A percentile compares a stretch with the other conserved stretches of the same genome.
Conservation (phyloP, 257 asterid genomes). For the Solanum pinnatisectum region DNA sequence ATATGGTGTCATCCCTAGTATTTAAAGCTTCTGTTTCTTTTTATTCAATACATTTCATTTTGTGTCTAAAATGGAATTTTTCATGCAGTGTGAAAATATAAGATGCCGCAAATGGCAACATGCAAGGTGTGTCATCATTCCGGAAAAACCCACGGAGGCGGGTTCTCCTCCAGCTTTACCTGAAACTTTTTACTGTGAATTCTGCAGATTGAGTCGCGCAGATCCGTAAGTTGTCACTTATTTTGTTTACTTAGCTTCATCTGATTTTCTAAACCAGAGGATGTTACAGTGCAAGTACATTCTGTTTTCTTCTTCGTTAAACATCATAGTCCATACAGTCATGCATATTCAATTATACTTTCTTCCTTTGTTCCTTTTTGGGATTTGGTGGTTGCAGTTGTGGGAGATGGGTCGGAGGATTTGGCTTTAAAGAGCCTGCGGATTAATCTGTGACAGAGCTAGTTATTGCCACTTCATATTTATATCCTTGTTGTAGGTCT, state of each 20-base stretch:
- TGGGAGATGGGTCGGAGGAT: not conserved
- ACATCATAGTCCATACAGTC: not conserved
- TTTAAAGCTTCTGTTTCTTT: not conserved
- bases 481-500: not conserved
- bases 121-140: constrained; percentile 69
- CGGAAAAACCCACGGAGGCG: constrained; percentile 70
- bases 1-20: not conserved
- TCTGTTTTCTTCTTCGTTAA: not conserved
- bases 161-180: constrained; percentile 46
- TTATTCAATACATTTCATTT: not conserved
- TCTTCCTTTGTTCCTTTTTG: not conserved
- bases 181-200: constrained; percentile 74
- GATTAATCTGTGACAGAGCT: not conserved
- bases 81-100: constrained; percentile 83
- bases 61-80: not conserved
- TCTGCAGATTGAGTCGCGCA: constrained; percentile 80
- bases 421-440: not conserved
- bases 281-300: not conserved
- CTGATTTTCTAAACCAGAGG: not conserved
- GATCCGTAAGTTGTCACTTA: constrained; percentile 78
- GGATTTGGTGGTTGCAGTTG: not conserved
- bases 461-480: not conserved
- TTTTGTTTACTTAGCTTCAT: not conserved
- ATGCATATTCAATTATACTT: not conserved
- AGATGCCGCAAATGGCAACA: constrained; percentile 90